Evolutionary conservation across 2,329 filamentous ascomycete genomes (phyloP), one percentile per base, ranked within the genome.

Genomic region (Aulographum hederae): DNA sequence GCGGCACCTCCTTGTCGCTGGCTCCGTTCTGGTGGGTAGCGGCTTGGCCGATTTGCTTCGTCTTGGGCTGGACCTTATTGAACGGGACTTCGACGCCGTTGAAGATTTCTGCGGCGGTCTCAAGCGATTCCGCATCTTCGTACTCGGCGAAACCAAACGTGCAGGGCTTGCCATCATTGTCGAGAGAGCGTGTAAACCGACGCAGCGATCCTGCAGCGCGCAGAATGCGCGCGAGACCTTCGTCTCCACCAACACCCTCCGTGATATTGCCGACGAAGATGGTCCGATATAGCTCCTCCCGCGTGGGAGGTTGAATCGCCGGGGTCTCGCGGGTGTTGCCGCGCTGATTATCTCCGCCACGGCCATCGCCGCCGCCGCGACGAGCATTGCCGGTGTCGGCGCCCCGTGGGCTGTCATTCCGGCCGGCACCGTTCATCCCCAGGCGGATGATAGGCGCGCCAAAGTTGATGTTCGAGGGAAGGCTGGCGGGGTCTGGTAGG

Each of bases 381-480:
- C 29, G 14, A 8, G 6, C 8, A 6, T 17, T 17, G 18, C 17
- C 10, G 11, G 8, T 15, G 29, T 31, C 29, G 8, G 14, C 6
- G 14, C 17, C 8, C 8, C 29, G 8, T 6, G 6, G 8, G 14
- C 29, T 17, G 8, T 25, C 27, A 8, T n/a, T 17, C 8, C 16
- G 8, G 15, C 10, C 8, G 27, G 61, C 46, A 81, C 81, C n/a
- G 67, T 56, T 3, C 72, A 84, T 86, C 26, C 86, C 89, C 28
- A 98, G 68, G 34, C 89, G 79, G 48, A 98, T 95, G 37, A 95
- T 84, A 34, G 86, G 85, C 21, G 89, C 89, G 47, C 80, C 92
- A 62, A 95, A 93, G 61, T 98, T 94, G 63, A 98, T 93, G 52
- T 92, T 91, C n/a, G n/a, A n/a, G 32, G 86, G 84, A 67, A 94